Conservation (phyloP, 1,284 basidiomycete genomes). For the Irpex sp. region DNA sequence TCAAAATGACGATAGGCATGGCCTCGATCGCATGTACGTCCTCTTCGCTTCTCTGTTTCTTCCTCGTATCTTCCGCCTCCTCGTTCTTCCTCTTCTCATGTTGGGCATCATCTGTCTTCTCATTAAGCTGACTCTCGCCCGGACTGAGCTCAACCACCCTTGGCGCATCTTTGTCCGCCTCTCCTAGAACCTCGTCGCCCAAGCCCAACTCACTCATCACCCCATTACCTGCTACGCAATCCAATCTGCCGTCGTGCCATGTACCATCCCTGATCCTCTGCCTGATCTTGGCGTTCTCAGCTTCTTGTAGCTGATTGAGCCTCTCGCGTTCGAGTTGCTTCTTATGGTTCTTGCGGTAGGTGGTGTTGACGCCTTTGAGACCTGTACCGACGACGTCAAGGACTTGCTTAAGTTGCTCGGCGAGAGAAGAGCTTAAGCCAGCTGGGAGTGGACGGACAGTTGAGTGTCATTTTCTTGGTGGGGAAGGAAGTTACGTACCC, state of each 20-base stretch:
- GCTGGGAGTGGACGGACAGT: constrained; percentile 41
- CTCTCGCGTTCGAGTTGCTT: constrained; percentile 33
- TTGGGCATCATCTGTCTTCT: background rate
- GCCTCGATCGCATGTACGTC: constrained; percentile 52
- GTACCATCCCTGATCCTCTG: constrained; percentile 52
- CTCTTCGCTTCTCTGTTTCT: constrained; percentile 31
- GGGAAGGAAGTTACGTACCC: constrained; percentile 38
- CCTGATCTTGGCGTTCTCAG: constrained; percentile 34
- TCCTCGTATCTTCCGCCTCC: constrained; percentile 26
- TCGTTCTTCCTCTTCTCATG: constrained; percentile 10
- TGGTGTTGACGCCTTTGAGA: constrained; percentile 60
- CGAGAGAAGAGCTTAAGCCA: constrained; percentile 81
- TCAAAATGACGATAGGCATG: constrained; percentile 83
- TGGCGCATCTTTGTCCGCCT: constrained; percentile 31
- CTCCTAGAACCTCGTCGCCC: constrained; percentile 59
- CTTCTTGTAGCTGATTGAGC: constrained; percentile 26
- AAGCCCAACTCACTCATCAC: constrained; percentile 80
- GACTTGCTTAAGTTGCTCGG: constrained; percentile 84
- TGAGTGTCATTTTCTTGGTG: background rate
- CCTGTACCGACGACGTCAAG: constrained; percentile 78
- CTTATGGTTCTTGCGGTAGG: constrained; percentile 44
- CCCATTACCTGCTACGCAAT: constrained; percentile 79
- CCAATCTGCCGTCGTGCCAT: constrained; percentile 82
- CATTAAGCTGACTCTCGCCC: constrained; percentile 8
- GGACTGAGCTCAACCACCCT: constrained; percentile 5